These are phyloP conservation scores for Aspergillus versicolor DNA, from an alignment of 2,329 filamentous ascomycete genomes.

Conservation along the genomic window DNA sequence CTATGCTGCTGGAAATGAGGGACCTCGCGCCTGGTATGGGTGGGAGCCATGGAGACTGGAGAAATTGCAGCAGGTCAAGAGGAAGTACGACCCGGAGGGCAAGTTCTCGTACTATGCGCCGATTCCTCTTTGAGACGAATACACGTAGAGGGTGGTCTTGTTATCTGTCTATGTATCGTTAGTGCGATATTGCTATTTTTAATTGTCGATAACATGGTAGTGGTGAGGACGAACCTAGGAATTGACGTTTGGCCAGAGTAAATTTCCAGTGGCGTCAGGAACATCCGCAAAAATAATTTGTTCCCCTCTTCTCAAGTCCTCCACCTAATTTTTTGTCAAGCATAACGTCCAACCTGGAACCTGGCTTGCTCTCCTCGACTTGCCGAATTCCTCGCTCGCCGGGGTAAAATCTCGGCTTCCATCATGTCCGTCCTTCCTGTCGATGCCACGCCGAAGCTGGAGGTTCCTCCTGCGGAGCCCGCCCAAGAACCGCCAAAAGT, in stretches of 20 bases:
- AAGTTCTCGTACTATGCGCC: slow-evolving; percentile 11
- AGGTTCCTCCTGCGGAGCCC: slow-evolving; percentile 27
- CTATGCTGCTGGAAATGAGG: slow-evolving; percentile 53
- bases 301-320: background rate
- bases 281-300: slow-evolving; percentile 3
- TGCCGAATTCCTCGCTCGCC: slow-evolving; percentile 39
- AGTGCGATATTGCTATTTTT: background rate
- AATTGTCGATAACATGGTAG: background rate
- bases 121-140: slow-evolving; percentile 1
- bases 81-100: slow-evolving; percentile 28
- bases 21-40: slow-evolving; percentile 47
- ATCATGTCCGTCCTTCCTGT: slow-evolving; percentile 39
- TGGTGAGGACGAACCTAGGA: background rate
- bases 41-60: slow-evolving; percentile 50
- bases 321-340: background rate
- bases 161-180: background rate
- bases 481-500: slow-evolving; percentile 20
- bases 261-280: slow-evolving; percentile 7
- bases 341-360: background rate
- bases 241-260: background rate
- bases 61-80: slow-evolving; percentile 37
- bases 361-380: slow-evolving; percentile 42
- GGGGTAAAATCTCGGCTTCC: slow-evolving; percentile 33
- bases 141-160: background rate
- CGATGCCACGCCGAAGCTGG: slow-evolving; percentile 26